Percentiles rank a stretch among this genome's conserved stretches.
Conservation (phyloP, 1,284 basidiomycete species). For the Leccinum huronense region DNA sequence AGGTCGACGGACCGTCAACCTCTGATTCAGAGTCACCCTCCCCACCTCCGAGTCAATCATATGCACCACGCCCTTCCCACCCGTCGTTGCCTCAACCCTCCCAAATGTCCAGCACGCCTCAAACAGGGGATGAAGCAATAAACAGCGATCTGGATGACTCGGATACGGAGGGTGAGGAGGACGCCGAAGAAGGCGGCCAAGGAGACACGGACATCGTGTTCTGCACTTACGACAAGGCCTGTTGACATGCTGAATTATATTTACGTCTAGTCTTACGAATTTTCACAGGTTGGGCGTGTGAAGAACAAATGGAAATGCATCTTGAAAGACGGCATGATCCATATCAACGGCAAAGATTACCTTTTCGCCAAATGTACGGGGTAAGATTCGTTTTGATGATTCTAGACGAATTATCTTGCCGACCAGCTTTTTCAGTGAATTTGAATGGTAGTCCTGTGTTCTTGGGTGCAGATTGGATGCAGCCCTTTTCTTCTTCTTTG, state of each 20-base stretch:
- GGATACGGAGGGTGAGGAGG: constrained; percentile 77
- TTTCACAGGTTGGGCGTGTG: constrained; percentile 82
- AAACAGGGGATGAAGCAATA: constrained; percentile 76
- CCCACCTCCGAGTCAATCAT: constrained; percentile 54
- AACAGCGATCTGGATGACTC: constrained; percentile 97
- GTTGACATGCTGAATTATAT: background rate
- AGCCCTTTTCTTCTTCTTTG: constrained; percentile 4
- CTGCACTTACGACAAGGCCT: constrained; percentile 98
- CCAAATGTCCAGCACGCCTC: constrained; percentile 36
- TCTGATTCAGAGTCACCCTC: constrained; percentile 64
- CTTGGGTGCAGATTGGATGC: background rate
- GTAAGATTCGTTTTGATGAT: constrained; percentile 41
- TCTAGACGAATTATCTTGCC: background rate
- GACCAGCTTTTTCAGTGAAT: constrained; percentile 31
- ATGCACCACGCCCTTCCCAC: constrained; percentile 61
- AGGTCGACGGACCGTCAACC: constrained; percentile 57
- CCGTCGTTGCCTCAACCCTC: constrained; percentile 57
- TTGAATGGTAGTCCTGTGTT: constrained; percentile 37
- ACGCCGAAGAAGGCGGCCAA: constrained; percentile 64
- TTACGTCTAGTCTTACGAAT: constrained; percentile 3
- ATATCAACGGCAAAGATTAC: constrained; percentile 96
- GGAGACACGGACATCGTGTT: constrained; percentile 81
- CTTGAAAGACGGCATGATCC: constrained; percentile 98
- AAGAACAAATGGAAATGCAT: constrained; percentile 99
- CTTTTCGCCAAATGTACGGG: constrained; percentile 95